Evolutionary conservation across 768 basidiomycete genomes (phyloP).

Genomic region (Hypsizygus marmoreus): DNA sequence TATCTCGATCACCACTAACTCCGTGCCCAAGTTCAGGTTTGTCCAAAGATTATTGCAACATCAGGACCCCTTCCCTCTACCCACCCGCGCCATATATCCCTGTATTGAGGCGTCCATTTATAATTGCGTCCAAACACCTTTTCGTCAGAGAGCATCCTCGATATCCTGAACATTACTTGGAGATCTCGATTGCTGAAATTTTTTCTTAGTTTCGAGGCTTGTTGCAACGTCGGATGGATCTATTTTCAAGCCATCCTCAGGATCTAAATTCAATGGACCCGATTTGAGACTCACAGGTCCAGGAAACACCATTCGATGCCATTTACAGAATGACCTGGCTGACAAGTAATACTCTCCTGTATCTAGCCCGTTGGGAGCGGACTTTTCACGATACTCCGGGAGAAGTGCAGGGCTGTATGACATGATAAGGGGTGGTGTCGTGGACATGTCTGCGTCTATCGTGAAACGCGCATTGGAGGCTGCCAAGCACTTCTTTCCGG

Average conservation of each 20-base stretch:
- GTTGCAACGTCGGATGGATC: slow-evolving; percentile 34
- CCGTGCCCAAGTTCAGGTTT: too few relatives aligned
- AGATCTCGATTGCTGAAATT: slow-evolving; percentile 39
- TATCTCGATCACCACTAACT: too few relatives aligned
- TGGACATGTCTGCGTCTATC: background rate
- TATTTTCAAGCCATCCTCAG: slow-evolving; percentile 13
- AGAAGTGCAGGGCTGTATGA: slow-evolving; percentile 40
- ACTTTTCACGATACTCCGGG: slow-evolving; percentile 35
- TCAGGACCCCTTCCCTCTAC: slow-evolving; percentile 28
- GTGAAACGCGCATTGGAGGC: background rate
- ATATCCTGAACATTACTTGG: slow-evolving; percentile 42
- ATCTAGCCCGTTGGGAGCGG: slow-evolving; percentile 20
- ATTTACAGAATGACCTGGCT: slow-evolving; percentile 41
- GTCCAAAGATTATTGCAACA: background rate
- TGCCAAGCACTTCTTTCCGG: background rate
- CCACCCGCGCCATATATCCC: slow-evolving; percentile 41
- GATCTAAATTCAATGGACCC: background rate
- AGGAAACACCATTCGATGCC: slow-evolving; percentile 48
- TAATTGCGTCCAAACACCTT: slow-evolving; percentile 27
- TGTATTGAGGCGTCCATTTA: slow-evolving; percentile 29
- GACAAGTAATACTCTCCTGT: slow-evolving; percentile 31
- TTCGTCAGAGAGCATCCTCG: slow-evolving; percentile 39
- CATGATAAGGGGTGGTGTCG: slow-evolving; percentile 24
- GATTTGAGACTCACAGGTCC: slow-evolving; percentile 34
- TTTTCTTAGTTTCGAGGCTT: slow-evolving; percentile 34